Evolutionary conservation across 176 grass and related monocot genomes (phyloP).

Genomic region (Phoenix dactylifera): DNA sequence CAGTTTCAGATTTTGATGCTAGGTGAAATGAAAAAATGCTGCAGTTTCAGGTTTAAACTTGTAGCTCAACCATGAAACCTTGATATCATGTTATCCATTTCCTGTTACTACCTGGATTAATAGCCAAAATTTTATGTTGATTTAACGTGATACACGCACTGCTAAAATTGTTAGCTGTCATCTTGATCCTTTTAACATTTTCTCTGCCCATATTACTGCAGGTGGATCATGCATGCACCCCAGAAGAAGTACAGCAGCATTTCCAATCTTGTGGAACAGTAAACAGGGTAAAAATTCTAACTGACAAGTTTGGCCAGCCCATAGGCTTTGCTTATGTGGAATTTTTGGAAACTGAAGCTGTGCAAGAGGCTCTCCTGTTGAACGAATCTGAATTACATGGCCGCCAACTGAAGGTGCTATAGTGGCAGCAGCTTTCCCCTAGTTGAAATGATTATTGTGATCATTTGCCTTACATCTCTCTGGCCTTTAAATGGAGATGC

Average conservation of each 20-base stretch:
- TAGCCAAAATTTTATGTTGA: no score
- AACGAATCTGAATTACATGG: slow-evolving; percentile 63
- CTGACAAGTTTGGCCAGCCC: slow-evolving; percentile 51
- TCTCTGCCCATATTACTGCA: no score
- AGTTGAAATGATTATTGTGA: no score
- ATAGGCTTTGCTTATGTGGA: slow-evolving; percentile 63
- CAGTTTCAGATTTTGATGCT: no score
- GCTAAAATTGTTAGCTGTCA: no score
- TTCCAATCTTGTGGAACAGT: slow-evolving; percentile 60
- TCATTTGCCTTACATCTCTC: neutral
- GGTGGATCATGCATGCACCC: slow-evolving; percentile 20
- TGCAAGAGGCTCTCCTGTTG: slow-evolving; percentile 46
- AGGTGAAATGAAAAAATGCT: no score
- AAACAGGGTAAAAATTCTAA: slow-evolving; percentile 50
- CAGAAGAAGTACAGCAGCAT: slow-evolving; percentile 61
- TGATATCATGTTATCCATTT: no score
- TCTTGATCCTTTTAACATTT: neutral
- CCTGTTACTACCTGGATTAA: no score
- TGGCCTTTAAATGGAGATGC: neutral
- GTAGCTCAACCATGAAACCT: no score
- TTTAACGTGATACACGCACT: no score
- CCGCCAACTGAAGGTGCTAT: slow-evolving; percentile 45
- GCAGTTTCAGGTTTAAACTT: no score
- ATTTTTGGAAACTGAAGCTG: slow-evolving; percentile 51
- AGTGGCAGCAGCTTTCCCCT: neutral